These are phyloP conservation scores for Leptoxyphium fumago DNA, from an alignment of 2,329 filamentous ascomycete species.

Conservation along the genomic window DNA sequence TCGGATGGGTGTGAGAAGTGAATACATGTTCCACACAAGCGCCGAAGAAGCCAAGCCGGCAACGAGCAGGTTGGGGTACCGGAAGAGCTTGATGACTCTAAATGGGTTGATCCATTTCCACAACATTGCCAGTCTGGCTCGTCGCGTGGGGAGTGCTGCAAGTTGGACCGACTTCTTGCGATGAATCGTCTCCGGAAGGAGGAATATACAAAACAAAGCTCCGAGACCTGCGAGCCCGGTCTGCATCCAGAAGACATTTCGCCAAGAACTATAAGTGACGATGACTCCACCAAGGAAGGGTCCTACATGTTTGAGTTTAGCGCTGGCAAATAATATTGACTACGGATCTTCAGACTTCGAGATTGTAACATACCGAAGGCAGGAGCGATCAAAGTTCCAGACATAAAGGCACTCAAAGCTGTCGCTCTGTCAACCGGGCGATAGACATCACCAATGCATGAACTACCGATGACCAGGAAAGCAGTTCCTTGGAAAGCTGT, in stretches of 20 bases:
- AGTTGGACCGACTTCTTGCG: slow-evolving; percentile 49
- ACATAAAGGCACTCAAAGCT: slow-evolving; percentile 59
- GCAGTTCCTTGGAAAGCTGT: slow-evolving; percentile 63
- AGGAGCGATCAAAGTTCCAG: slow-evolving; percentile 51
- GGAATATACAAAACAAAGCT: slow-evolving; percentile 44
- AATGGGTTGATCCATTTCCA: slow-evolving; percentile 52
- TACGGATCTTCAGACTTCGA: no score
- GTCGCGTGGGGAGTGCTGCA: slow-evolving; percentile 32
- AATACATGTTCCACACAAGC: slow-evolving; percentile 66
- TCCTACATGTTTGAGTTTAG: slow-evolving; percentile 15
- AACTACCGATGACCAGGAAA: slow-evolving; percentile 57
- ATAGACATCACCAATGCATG: slow-evolving; percentile 48
- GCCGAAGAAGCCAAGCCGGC: slow-evolving; percentile 45
- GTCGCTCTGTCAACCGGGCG: slow-evolving; percentile 50
- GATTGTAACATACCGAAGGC: slow-evolving; percentile 28
- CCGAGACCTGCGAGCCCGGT: slow-evolving; percentile 50
- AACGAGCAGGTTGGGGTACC: slow-evolving; percentile 54
- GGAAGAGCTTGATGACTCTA: slow-evolving; percentile 47
- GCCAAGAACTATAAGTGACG: slow-evolving; percentile 59
- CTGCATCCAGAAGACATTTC: slow-evolving; percentile 65
- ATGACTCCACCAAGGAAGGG: slow-evolving; percentile 62
- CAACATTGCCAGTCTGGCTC: slow-evolving; percentile 39
- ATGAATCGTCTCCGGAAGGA: slow-evolving; percentile 61
- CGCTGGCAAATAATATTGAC: slow-evolving; percentile 14
- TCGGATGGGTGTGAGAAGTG: slow-evolving; percentile 52